phyloP scores from a whole-genome alignment of 1,284 basidiomycete genomes.

The Fomitopsis pinicola region DNA sequence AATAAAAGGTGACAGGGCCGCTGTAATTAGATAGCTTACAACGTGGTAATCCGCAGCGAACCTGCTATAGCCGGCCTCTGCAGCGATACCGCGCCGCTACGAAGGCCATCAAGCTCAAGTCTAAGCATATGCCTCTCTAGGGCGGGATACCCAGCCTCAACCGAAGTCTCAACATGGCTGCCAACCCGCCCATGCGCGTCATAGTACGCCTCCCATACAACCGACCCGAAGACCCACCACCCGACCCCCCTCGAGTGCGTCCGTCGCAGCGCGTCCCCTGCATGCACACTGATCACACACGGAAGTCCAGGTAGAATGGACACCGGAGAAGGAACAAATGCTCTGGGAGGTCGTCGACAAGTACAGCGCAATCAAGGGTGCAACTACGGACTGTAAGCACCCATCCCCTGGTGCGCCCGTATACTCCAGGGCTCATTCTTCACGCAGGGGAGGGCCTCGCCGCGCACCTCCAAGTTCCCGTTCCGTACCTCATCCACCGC shows the following conservation, averaged over 20 bases:
- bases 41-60: too few species aligned
- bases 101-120: neutral
- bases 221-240: slow-evolving; percentile 59
- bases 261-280: neutral
- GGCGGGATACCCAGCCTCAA: neutral
- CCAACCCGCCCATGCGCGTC: slow-evolving; percentile 49
- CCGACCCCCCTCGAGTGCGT: slow-evolving; percentile 64
- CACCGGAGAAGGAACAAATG: slow-evolving; percentile 71
- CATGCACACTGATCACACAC: neutral
- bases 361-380: slow-evolving; percentile 62
- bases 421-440: neutral
- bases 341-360: slow-evolving; percentile 80
- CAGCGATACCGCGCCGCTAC: too few species aligned
- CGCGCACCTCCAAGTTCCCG: slow-evolving; percentile 69
- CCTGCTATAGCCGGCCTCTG: too few species aligned
- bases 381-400: slow-evolving; percentile 69
- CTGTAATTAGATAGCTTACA: too few species aligned
- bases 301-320: slow-evolving; percentile 70
- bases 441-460: slow-evolving; percentile 73
- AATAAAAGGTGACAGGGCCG: too few species aligned
- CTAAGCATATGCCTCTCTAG: neutral
- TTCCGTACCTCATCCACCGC: slow-evolving; percentile 77
- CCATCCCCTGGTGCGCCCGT: neutral
- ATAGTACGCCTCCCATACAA: slow-evolving; percentile 73
- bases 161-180: neutral